Percentiles rank a stretch among this genome's conserved stretches.
Conservation (phyloP, 1,284 basidiomycete species). For the Trichosporon asahii region DNA sequence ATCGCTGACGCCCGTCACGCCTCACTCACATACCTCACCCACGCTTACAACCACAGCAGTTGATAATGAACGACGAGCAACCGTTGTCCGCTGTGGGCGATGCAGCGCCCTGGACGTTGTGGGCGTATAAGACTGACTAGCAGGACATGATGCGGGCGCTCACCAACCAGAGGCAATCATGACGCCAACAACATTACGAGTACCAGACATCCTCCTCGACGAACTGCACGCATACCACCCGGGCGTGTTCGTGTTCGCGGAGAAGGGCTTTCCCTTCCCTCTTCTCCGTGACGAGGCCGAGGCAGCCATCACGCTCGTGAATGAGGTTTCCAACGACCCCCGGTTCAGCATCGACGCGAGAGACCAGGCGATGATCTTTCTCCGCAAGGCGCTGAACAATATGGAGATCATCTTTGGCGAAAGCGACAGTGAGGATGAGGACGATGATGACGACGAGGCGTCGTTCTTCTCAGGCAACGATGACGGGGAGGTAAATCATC, state of each 20-base stretch:
- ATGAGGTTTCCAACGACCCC: neutral
- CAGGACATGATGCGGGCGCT: too few species aligned
- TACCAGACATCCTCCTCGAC: neutral
- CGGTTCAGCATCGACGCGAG: neutral
- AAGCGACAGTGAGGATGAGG: neutral
- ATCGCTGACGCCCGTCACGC: neutral
- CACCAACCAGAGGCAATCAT: neutral
- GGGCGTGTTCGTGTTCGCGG: neutral
- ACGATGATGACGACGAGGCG: neutral
- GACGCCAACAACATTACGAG: neutral
- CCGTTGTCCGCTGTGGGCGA: neutral
- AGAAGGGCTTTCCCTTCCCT: neutral
- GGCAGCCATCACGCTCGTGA: neutral
- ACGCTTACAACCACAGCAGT: neutral
- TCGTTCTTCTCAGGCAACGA: neutral
- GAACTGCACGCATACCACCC: neutral
- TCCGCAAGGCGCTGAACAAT: neutral
- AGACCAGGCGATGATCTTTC: neutral
- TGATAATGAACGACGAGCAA: neutral
- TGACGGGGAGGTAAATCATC: neutral
- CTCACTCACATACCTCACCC: neutral
- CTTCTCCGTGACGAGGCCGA: neutral
- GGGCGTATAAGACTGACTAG: neutral
- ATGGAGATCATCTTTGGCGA: neutral
- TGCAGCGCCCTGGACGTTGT: neutral